phyloP scores from a whole-genome alignment of 257 asterid species.

The Scutellaria galericulata region DNA sequence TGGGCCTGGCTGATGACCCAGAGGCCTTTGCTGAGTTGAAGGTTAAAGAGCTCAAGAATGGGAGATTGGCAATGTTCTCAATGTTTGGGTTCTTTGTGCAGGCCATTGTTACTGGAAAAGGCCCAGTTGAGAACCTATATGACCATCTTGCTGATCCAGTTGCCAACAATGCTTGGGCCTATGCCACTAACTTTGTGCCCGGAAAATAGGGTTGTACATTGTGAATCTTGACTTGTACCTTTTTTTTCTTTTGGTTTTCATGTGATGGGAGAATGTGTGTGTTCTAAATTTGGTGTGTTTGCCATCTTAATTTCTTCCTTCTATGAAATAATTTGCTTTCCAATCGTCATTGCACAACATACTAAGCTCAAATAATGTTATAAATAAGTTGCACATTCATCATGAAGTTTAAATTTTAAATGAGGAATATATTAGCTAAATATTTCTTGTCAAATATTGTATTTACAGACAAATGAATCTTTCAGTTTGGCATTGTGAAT shows the following conservation, averaged over 20 bases:
- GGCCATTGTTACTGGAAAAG: constrained; percentile 89
- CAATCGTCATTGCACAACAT: neutral
- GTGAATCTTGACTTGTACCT: constrained; percentile 17
- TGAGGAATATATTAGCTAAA: too few species aligned
- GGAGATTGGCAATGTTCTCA: constrained; percentile 66
- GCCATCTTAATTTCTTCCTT: neutral
- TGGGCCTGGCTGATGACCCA: constrained; percentile 68
- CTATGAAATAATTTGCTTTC: neutral
- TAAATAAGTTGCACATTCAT: too few species aligned
- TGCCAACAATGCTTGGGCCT: constrained; percentile 90
- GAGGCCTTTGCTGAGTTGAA: constrained; percentile 61
- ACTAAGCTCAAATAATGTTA: neutral
- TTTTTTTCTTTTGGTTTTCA: neutral
- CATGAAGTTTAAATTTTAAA: too few species aligned
- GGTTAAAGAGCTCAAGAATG: constrained; percentile 69
- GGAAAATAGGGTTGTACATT: constrained; percentile 54
- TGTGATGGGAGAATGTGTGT: constrained; percentile 18
- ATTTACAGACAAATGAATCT: neutral
- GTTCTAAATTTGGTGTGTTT: neutral
- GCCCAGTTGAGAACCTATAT: constrained; percentile 73
- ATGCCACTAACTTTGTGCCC: constrained; percentile 82
- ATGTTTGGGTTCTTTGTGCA: constrained; percentile 89
- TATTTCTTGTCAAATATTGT: neutral
- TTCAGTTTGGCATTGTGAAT: neutral
- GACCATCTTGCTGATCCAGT: constrained; percentile 88